Evolutionary conservation across 768 basidiomycete species (phyloP).

Genomic region (Dentipellis fragilis): DNA sequence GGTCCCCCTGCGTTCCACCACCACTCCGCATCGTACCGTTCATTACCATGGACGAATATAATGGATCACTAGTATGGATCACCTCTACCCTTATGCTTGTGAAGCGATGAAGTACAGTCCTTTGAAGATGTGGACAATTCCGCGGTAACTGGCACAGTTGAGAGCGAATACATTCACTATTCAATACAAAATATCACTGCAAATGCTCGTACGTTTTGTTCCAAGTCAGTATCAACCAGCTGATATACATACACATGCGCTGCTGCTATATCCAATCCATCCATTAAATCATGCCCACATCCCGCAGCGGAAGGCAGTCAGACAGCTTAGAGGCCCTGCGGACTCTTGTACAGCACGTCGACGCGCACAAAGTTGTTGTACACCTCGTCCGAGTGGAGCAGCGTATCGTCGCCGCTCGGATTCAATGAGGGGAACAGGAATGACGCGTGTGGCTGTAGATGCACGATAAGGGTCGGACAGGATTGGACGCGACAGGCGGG

Average conservation of each 20-base stretch:
- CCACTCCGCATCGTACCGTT: background rate
- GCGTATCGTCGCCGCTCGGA: slow-evolving; percentile 45
- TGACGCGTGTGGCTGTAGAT: slow-evolving; percentile 43
- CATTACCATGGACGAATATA: background rate
- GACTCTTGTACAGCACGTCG: slow-evolving; percentile 30
- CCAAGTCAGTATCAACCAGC: too few species aligned
- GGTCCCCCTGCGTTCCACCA: background rate
- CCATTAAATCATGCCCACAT: too few species aligned
- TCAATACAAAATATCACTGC: too few species aligned
- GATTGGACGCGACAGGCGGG: too few species aligned
- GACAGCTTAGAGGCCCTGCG: background rate
- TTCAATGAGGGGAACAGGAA: slow-evolving; percentile 52
- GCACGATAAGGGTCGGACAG: background rate
- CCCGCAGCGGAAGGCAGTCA: too few species aligned
- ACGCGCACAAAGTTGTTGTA: slow-evolving; percentile 64
- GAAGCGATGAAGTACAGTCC: background rate
- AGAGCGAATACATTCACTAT: too few species aligned
- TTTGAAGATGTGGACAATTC: too few species aligned
- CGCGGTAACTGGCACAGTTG: too few species aligned
- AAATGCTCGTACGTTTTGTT: too few species aligned
- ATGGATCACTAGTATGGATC: background rate
- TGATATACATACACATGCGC: too few species aligned
- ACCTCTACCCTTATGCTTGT: background rate
- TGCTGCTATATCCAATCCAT: too few species aligned
- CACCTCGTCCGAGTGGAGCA: slow-evolving; percentile 59